Percentiles rank a stretch among this genome's conserved stretches.
Evolutionary conservation across 2,329 filamentous ascomycete genomes (phyloP).

Genomic region (Fusarium sp.): DNA sequence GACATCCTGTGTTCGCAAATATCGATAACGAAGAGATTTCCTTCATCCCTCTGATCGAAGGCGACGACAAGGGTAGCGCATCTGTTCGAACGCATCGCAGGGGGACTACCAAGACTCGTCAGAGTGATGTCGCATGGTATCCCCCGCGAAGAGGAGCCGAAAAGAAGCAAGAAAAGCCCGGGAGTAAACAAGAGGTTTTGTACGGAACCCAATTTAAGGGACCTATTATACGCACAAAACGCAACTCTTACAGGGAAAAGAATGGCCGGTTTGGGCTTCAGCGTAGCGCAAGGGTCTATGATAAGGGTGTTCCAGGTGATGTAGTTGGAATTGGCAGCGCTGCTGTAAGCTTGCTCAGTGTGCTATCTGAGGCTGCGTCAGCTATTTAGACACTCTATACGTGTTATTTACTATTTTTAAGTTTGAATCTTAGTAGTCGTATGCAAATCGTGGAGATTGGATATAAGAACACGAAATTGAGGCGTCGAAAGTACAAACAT

Average conservation of each 20-base stretch:
- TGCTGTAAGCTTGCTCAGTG: not conserved
- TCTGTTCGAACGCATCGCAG: not conserved
- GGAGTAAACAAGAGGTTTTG: not conserved
- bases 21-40: not conserved
- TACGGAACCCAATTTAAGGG: too few relatives aligned
- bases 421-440: too few relatives aligned
- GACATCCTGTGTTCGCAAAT: rapidly evolving
- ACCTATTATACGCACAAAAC: too few relatives aligned
- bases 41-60: not conserved
- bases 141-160: rapidly evolving
- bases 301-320: not conserved
- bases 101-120: not conserved
- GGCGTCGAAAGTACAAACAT: too few relatives aligned
- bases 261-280: not conserved
- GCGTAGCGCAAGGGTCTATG: rapidly evolving
- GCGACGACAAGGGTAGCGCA: rapidly evolving
- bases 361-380: not conserved
- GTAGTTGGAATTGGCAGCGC: not conserved
- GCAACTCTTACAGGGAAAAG: too few relatives aligned
- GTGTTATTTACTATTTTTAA: too few relatives aligned
- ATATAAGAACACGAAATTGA: too few relatives aligned
- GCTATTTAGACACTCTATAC: rapidly evolving
- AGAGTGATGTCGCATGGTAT: not conserved
- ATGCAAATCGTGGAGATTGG: too few relatives aligned
- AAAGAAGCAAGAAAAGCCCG: not conserved